A percentile compares a stretch with the other conserved stretches of the same genome.
Evolutionary conservation across 1,284 basidiomycete species (phyloP).

Genomic region (Cryptococcus sp.): DNA sequence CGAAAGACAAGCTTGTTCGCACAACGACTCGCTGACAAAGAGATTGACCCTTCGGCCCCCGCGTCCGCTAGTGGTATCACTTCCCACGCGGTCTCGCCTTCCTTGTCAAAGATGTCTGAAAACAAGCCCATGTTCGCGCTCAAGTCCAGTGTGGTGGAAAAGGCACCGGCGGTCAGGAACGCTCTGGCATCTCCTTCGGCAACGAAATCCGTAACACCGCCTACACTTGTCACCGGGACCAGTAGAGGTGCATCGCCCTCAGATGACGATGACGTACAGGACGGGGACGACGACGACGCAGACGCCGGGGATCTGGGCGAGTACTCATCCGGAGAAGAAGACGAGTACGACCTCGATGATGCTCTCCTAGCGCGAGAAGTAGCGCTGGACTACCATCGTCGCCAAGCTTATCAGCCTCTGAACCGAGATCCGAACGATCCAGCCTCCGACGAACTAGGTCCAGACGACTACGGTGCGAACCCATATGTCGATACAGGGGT

Average conservation of each 20-base stretch:
- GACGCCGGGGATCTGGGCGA: slow-evolving; percentile 40
- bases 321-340: slow-evolving; percentile 40
- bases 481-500: slow-evolving; percentile 22
- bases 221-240: not conserved
- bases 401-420: slow-evolving; percentile 31
- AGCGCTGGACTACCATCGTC: slow-evolving; percentile 45
- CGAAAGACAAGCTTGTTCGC: slow-evolving; percentile 45
- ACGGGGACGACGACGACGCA: slow-evolving; percentile 31
- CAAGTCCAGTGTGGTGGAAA: slow-evolving; percentile 34
- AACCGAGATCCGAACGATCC: slow-evolving; percentile 25
- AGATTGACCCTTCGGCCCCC: slow-evolving; percentile 20
- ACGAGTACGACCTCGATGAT: slow-evolving; percentile 50
- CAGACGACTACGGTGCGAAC: not conserved
- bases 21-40: slow-evolving; percentile 19
- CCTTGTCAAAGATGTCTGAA: slow-evolving; percentile 23
- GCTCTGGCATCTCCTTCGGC: not conserved
- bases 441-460: slow-evolving; percentile 6
- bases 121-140: slow-evolving; percentile 32
- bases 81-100: slow-evolving; percentile 2
- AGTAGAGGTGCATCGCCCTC: not conserved
- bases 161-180: too few relatives aligned
- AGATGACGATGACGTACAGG: slow-evolving; percentile 26
- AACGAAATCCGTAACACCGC: not conserved
- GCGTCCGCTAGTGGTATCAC: slow-evolving; percentile 7
- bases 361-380: slow-evolving; percentile 46